Evolutionary conservation across 495 filamentous ascomycete species (phyloP).

Genomic region (Beverwykella pulmonaria): DNA sequence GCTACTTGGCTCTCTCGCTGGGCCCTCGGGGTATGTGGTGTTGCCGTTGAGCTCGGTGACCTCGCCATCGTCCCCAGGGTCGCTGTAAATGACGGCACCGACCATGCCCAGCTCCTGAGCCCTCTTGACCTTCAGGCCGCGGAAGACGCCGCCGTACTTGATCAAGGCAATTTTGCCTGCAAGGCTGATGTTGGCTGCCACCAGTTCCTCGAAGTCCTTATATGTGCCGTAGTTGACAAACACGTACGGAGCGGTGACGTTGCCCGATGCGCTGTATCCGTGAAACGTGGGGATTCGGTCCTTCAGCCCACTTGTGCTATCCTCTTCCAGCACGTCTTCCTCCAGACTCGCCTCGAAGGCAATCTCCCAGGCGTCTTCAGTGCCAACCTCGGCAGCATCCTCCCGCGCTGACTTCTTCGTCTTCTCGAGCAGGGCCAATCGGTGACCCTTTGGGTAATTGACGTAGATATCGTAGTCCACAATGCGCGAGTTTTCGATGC

Average conservation of each 20-base stretch:
- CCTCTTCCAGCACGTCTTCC: constrained; percentile 85
- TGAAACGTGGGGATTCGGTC: constrained; percentile 91
- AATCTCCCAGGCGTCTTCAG: constrained; percentile 57
- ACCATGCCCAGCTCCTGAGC: constrained; percentile 92
- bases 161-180: constrained; percentile 83
- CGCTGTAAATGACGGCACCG: constrained; percentile 80
- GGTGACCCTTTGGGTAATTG: constrained; percentile 83
- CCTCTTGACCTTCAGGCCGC: constrained; percentile 89
- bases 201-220: constrained; percentile 80
- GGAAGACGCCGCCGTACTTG: constrained; percentile 85
- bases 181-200: constrained; percentile 72
- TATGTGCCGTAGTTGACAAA: constrained; percentile 90
- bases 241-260: constrained; percentile 81
- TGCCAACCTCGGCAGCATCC: constrained; percentile 8
- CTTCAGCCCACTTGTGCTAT: constrained; percentile 69
- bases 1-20: constrained; percentile 82
- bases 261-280: constrained; percentile 89
- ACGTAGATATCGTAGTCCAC: constrained; percentile 85
- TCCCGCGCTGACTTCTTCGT: constrained; percentile 38
- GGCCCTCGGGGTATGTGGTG: constrained; percentile 79
- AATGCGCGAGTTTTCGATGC: constrained; percentile 70
- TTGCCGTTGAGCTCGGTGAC: constrained; percentile 81
- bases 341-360: constrained; percentile 78
- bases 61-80: constrained; percentile 87
- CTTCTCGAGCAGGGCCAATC: constrained; percentile 74